Conservation (phyloP, 225 moss, liverwort and hornwort species). For the Sphagnum contortum region DNA sequence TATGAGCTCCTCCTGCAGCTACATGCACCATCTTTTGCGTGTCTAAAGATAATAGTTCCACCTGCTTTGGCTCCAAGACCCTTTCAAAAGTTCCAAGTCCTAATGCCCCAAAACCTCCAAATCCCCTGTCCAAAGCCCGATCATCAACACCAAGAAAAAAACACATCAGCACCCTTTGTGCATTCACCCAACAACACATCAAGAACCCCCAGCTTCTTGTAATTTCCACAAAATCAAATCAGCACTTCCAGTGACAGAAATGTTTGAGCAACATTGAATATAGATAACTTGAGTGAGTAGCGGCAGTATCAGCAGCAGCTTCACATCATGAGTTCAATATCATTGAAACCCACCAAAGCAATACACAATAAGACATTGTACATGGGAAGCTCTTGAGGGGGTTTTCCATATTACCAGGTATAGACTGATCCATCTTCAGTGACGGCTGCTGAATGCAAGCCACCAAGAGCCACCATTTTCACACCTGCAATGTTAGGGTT, state of each 20-base stretch:
- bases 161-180: background rate
- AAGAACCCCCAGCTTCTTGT: no score
- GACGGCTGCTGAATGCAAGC: slow-evolving; percentile 73
- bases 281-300: no score
- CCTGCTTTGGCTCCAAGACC: slow-evolving; percentile 38
- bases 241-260: no score
- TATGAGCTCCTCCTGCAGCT: slow-evolving; percentile 82
- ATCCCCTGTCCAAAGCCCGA: slow-evolving; percentile 53
- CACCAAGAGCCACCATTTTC: slow-evolving; percentile 60
- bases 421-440: slow-evolving; percentile 53
- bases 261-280: no score
- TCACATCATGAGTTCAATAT: no score
- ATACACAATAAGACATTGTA: no score
- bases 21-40: slow-evolving; percentile 52
- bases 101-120: slow-evolving; percentile 90
- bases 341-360: no score
- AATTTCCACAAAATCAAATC: no score
- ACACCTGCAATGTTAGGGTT: slow-evolving; percentile 34
- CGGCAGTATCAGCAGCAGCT: no score
- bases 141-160: background rate
- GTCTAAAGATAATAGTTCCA: slow-evolving; percentile 53
- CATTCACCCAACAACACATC: no score
- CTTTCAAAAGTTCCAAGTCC: slow-evolving; percentile 75
- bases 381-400: no score
- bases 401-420: slow-evolving; percentile 41